These are phyloP conservation scores for Rosa multiflora DNA, from an alignment of 306 rosid genomes.

Conservation along the genomic window DNA sequence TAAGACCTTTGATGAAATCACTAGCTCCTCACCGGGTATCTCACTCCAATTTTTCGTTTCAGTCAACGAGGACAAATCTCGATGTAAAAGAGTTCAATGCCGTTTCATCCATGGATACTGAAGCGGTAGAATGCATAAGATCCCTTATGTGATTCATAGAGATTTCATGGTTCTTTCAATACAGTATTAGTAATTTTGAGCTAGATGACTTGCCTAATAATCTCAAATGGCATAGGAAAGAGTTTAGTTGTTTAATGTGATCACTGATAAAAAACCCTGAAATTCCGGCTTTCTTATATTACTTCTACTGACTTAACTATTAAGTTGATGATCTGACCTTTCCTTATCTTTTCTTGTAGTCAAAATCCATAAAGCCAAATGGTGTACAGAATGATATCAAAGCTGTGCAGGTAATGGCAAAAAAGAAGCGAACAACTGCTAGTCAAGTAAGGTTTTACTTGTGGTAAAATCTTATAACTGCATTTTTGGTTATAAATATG, in stretches of 20 bases:
- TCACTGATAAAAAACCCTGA: neutral
- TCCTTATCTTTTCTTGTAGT: slow-evolving; percentile 22
- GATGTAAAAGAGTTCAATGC: no score
- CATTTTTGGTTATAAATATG: no score
- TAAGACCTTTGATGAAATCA: no score
- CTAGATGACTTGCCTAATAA: neutral
- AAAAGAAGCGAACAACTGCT: slow-evolving; percentile 9
- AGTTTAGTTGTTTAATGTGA: neutral
- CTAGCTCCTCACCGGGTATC: no score
- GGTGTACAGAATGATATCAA: slow-evolving; percentile 5
- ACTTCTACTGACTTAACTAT: neutral
- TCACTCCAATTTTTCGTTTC: no score
- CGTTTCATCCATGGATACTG: no score
- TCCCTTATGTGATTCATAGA: no score
- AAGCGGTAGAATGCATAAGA: no score
- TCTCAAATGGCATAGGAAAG: neutral
- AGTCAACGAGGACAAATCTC: no score
- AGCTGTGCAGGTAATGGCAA: slow-evolving; percentile 30
- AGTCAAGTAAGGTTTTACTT: slow-evolving; percentile 35
- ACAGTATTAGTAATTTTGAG: neutral
- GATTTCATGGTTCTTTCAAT: neutral
- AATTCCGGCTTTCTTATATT: neutral
- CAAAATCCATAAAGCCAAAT: slow-evolving; percentile 21
- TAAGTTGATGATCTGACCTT: neutral
- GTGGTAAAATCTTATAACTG: no score